phyloP scores from a whole-genome alignment of 495 filamentous ascomycete genomes.

The Daldinia concentrica region DNA sequence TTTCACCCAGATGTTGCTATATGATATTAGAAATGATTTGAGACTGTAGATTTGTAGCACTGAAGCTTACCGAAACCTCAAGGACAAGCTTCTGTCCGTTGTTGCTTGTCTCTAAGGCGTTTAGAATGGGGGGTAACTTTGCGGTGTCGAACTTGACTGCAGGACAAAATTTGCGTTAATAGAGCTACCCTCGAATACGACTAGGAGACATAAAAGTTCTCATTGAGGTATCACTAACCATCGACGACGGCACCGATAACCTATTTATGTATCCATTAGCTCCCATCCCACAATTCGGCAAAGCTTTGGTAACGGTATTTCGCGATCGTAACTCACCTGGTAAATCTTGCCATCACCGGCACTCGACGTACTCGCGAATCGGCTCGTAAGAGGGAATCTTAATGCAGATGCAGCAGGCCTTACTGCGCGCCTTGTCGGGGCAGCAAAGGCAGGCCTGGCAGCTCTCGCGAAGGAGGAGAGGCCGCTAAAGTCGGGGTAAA shows the following conservation, averaged over 20 bases:
- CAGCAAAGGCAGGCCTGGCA: constrained; percentile 75
- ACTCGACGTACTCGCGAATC: constrained; percentile 75
- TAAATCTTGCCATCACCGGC: constrained; percentile 81
- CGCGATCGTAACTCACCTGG: constrained; percentile 63
- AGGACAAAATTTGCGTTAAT: constrained; percentile 22
- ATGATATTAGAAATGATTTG: constrained; percentile 51
- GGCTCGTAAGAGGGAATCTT: constrained; percentile 66
- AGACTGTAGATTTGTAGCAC: constrained; percentile 14
- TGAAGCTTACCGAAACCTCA: constrained; percentile 88
- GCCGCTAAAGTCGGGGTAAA: constrained; percentile 65
- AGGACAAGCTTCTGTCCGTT: constrained; percentile 93
- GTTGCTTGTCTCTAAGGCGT: constrained; percentile 91
- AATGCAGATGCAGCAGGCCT: constrained; percentile 70
- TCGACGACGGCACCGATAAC: constrained; percentile 79
- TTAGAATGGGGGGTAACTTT: constrained; percentile 95
- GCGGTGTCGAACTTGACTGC: constrained; percentile 92
- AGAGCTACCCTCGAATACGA: background rate
- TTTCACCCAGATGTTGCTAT: constrained; percentile 99
- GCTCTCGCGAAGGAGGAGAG: constrained; percentile 82
- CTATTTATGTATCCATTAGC: constrained; percentile 64
- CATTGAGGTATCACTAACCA: constrained; percentile 61
- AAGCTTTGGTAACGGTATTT: constrained; percentile 63
- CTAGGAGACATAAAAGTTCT: background rate
- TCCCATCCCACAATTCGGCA: constrained; percentile 52
- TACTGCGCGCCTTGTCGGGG: constrained; percentile 72